Percentiles rank a stretch among this genome's conserved stretches.
These are phyloP conservation scores for Dittrichia graveolens DNA, from an alignment of 129 eudicot genomes.

Conservation along the genomic window DNA sequence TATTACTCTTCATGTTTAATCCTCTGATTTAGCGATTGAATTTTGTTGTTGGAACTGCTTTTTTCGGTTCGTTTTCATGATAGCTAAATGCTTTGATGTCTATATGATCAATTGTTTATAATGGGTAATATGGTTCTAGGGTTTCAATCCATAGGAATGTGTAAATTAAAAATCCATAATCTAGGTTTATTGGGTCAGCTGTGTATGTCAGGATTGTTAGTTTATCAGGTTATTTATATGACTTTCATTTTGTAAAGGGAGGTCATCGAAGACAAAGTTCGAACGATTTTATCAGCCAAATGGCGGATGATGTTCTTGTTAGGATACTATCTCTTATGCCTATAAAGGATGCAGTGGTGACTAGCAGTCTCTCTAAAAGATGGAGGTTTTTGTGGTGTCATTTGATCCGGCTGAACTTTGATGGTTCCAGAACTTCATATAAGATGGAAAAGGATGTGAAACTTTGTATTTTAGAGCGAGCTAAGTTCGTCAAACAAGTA, in stretches of 20 bases:
- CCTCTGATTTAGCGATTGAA: too few relatives aligned
- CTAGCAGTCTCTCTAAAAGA: constrained; percentile 40
- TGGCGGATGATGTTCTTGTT: constrained; percentile 50
- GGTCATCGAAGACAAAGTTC: neutral
- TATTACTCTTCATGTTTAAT: too few relatives aligned
- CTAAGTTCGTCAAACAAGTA: constrained; percentile 41
- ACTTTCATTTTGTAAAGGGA: constrained; percentile 22
- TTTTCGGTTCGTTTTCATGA: too few relatives aligned
- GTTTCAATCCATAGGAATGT: too few relatives aligned
- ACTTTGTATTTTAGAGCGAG: neutral
- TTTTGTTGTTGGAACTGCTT: too few relatives aligned
- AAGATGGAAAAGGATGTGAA: constrained; percentile 14
- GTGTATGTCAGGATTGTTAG: neutral
- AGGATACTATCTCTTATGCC: constrained; percentile 39
- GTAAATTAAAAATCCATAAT: too few relatives aligned
- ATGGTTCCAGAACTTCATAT: constrained; percentile 23
- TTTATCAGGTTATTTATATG: neutral
- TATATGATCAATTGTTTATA: too few relatives aligned
- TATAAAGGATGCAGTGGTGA: constrained; percentile 39
- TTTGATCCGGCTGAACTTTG: constrained; percentile 39
- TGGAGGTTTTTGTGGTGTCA: constrained; percentile 47
- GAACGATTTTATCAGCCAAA: constrained; percentile 34
- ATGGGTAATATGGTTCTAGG: too few relatives aligned
- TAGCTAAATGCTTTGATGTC: too few relatives aligned
- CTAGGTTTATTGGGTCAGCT: neutral